Percentiles rank a stretch among this genome's conserved stretches.
Conservation (phyloP, 2,329 filamentous ascomycete species). For the Sarocladiaceae sp. region DNA sequence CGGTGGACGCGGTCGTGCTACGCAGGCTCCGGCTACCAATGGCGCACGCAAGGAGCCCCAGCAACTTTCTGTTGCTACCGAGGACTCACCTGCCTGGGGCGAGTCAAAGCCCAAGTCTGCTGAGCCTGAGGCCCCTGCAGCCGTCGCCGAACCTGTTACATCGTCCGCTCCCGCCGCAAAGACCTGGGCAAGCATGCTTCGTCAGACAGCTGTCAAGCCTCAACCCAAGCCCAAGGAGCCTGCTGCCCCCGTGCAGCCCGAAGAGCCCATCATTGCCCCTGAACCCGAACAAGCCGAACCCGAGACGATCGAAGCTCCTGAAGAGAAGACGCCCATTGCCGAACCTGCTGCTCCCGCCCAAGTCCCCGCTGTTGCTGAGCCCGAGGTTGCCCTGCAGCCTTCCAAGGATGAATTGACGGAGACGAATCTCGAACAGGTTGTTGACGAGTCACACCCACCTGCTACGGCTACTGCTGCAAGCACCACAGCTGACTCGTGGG, state of each 20-base stretch:
- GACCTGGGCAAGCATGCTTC: slow-evolving; percentile 73
- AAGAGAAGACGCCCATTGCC: slow-evolving; percentile 27
- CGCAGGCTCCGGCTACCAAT: slow-evolving; percentile 50
- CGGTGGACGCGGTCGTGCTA: slow-evolving; percentile 54
- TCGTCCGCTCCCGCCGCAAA: slow-evolving; percentile 38
- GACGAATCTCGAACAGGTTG: slow-evolving; percentile 86
- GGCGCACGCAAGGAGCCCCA: slow-evolving; percentile 53
- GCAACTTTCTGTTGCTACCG: slow-evolving; percentile 59
- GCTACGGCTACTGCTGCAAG: slow-evolving; percentile 80
- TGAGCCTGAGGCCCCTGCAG: slow-evolving; percentile 25
- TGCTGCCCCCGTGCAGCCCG: slow-evolving; percentile 25
- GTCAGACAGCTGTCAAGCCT: slow-evolving; percentile 51
- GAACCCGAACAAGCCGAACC: slow-evolving; percentile 27
- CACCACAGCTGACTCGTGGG: slow-evolving; percentile 81
- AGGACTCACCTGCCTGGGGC: slow-evolving; percentile 54
- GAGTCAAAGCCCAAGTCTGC: slow-evolving; percentile 30
- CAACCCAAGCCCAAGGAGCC: slow-evolving; percentile 48
- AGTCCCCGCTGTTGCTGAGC: slow-evolving; percentile 31
- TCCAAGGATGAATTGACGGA: slow-evolving; percentile 81
- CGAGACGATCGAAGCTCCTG: slow-evolving; percentile 16
- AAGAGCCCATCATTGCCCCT: slow-evolving; percentile 26
- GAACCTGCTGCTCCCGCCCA: slow-evolving; percentile 21
- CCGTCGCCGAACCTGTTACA: slow-evolving; percentile 30
- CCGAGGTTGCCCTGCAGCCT: slow-evolving; percentile 54
- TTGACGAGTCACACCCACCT: slow-evolving; percentile 70